These are phyloP conservation scores for Penicillium glabrum DNA, from an alignment of 2,329 filamentous ascomycete genomes.

Conservation along the genomic window DNA sequence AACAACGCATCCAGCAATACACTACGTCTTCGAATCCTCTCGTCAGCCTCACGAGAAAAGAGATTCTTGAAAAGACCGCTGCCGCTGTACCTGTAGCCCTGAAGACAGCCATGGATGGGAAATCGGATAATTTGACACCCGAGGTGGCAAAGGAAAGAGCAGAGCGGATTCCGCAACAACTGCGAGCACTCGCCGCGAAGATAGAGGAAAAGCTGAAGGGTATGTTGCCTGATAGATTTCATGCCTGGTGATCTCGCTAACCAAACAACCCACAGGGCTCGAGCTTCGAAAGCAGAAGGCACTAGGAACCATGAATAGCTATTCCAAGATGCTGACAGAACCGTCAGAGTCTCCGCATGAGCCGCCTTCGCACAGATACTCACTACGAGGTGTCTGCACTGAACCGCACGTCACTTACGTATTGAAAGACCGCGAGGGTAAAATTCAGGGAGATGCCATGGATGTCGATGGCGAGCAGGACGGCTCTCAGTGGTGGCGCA, in stretches of 20 bases:
- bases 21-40: constrained; percentile 21
- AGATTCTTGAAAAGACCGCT: constrained; percentile 39
- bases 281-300: constrained; percentile 44
- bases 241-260: constrained; percentile 3
- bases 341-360: constrained; percentile 41
- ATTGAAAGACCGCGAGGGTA: constrained; percentile 38
- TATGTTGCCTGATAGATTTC: constrained; percentile 15
- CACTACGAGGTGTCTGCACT: constrained; percentile 59
- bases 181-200: constrained; percentile 37
- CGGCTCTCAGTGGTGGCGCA: constrained; percentile 58
- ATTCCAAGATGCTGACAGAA: constrained; percentile 49
- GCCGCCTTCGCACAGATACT: constrained; percentile 51
- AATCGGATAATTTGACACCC: constrained; percentile 9
- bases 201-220: constrained; percentile 44
- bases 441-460: constrained; percentile 26
- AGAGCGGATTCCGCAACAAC: constrained; percentile 32
- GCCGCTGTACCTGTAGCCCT: constrained; percentile 28
- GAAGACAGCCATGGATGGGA: constrained; percentile 14
- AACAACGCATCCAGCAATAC: constrained; percentile 32
- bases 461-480: constrained; percentile 28
- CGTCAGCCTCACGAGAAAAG: constrained; percentile 26
- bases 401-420: constrained; percentile 59
- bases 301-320: constrained; percentile 41
- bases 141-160: constrained; percentile 23
- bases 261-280: constrained; percentile 35